These are phyloP conservation scores for Gynandropsis gynandra DNA, from an alignment of 345 rosid genomes.

Conservation along the genomic window DNA sequence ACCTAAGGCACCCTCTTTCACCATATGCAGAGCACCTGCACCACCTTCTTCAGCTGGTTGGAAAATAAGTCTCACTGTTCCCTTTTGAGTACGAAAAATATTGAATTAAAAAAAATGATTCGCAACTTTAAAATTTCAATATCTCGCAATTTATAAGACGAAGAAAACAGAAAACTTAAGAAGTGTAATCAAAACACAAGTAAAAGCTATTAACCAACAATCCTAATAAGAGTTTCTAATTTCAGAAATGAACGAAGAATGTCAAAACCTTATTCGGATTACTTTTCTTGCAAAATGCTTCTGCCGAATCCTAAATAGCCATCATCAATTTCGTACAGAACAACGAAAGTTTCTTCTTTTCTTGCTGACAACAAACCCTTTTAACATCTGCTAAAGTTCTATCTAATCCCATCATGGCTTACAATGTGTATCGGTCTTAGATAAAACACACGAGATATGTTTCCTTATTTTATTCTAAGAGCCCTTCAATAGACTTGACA, in stretches of 20 bases:
- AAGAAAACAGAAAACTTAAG: too few species aligned
- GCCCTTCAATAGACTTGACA: too few species aligned
- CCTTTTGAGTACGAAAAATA: constrained; percentile 36
- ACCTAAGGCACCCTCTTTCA: constrained; percentile 79
- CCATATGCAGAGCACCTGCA: constrained; percentile 79
- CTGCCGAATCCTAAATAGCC: too few species aligned
- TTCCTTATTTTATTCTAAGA: too few species aligned
- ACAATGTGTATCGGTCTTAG: too few species aligned
- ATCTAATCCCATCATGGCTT: constrained; percentile 7
- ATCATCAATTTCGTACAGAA: too few species aligned
- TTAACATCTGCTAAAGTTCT: background rate
- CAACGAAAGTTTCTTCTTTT: background rate
- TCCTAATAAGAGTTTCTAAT: background rate
- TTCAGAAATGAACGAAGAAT: too few species aligned
- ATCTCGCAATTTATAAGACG: too few species aligned
- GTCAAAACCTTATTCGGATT: too few species aligned
- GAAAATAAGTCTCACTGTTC: constrained; percentile 78
- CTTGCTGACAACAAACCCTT: background rate
- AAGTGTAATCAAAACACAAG: background rate
- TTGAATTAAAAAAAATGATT: constrained; percentile 14
- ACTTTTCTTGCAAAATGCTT: too few species aligned
- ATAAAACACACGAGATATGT: too few species aligned
- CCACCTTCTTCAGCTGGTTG: constrained; percentile 96
- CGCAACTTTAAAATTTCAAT: constrained; percentile 8
- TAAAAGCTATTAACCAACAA: constrained; percentile 3